These are phyloP conservation scores for Dissophora globulifera DNA, from an alignment of 192 early-diverging fungal genomes.

Conservation along the genomic window DNA sequence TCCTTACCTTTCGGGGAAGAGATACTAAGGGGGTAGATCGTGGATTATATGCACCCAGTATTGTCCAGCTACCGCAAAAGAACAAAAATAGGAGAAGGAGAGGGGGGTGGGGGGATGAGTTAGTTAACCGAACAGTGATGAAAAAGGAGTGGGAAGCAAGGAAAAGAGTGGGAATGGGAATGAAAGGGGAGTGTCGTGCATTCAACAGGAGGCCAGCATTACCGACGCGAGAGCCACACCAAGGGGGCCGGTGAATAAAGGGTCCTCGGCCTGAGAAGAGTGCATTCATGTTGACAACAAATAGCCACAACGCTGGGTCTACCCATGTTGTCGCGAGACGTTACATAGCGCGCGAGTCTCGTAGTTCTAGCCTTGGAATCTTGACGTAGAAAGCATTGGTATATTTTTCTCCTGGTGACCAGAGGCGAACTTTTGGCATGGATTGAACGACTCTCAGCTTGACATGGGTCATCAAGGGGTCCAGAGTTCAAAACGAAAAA, in stretches of 20 bases:
- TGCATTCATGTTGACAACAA: too few species aligned
- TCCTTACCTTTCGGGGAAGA: neutral
- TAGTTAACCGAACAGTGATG: conserved; percentile 20
- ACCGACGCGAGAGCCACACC: neutral
- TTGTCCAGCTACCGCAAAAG: conserved; percentile 9
- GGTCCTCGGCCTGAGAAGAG: too few species aligned
- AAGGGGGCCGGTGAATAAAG: conserved; percentile 1
- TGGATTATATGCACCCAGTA: conserved; percentile 8
- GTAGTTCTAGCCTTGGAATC: too few species aligned
- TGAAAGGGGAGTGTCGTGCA: conserved; percentile 26
- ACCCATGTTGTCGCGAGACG: too few species aligned
- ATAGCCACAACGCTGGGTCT: too few species aligned
- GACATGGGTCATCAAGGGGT: too few species aligned
- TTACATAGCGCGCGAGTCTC: too few species aligned
- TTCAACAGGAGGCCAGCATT: conserved; percentile 5
- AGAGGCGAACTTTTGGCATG: too few species aligned
- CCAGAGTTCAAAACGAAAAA: too few species aligned
- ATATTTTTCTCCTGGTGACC: neutral
- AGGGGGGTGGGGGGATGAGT: too few species aligned
- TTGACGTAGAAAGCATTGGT: too few species aligned
- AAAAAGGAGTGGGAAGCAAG: conserved; percentile 24
- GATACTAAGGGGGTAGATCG: conserved; percentile 15
- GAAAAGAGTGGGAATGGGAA: conserved; percentile 13
- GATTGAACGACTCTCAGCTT: too few species aligned
- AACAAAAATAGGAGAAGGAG: conserved; percentile 45